Evolutionary conservation across 2,329 filamentous ascomycete genomes (phyloP).

Genomic region (Alternaria infectoria): DNA sequence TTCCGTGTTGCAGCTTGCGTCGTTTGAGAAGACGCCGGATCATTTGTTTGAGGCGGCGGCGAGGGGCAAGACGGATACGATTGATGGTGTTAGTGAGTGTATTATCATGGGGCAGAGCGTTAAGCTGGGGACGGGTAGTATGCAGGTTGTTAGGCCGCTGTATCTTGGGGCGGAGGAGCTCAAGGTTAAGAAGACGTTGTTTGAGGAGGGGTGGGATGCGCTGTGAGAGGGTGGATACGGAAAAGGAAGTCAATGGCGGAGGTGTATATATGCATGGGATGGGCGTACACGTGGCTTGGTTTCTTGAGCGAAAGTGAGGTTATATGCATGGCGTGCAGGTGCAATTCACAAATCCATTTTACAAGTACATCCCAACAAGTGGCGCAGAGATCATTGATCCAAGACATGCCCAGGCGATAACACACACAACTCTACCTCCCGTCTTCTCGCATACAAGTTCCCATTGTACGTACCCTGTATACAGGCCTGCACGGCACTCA

Average conservation of each 20-base stretch:
- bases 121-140: conserved; percentile 86
- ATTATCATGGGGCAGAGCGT: conserved; percentile 99
- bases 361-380: background rate
- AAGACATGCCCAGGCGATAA: background rate
- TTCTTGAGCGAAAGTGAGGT: background rate
- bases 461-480: background rate
- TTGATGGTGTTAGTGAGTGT: conserved; percentile 93
- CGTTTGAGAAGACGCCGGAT: conserved; percentile 97
- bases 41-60: conserved; percentile 95
- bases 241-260: background rate
- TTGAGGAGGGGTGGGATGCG: conserved; percentile 47
- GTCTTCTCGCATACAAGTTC: background rate
- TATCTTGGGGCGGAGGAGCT: conserved; percentile 30
- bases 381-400: background rate
- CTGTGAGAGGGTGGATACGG: conserved; percentile 13
- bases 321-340: background rate
- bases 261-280: background rate
- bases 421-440: background rate
- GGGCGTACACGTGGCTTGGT: background rate
- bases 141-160: conserved; percentile 83
- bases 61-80: conserved; percentile 87
- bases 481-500: background rate
- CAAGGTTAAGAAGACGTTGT: conserved; percentile 38
- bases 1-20: conserved; percentile 88
- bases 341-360: background rate